Conservation (phyloP, 2,329 filamentous ascomycete genomes). For the Lachnellula occidentalis region DNA sequence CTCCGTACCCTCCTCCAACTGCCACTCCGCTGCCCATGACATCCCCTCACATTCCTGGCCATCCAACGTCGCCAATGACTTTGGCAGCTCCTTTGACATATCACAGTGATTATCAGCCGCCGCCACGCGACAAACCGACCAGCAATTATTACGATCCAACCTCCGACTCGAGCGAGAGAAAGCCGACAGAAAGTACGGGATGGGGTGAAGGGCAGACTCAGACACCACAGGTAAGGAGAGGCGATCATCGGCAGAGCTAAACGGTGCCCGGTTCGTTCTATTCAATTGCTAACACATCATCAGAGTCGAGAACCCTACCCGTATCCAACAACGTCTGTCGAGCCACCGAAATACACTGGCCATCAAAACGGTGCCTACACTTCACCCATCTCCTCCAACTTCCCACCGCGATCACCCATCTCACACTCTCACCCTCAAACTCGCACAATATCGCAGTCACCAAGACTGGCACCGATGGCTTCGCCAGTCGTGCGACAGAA, state of each 20-base stretch:
- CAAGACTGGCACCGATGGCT: slow-evolving; percentile 34
- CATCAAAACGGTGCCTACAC: slow-evolving; percentile 40
- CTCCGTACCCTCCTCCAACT: slow-evolving; percentile 26
- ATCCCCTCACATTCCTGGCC: slow-evolving; percentile 24
- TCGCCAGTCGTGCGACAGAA: slow-evolving; percentile 45
- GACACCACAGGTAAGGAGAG: slow-evolving; percentile 28
- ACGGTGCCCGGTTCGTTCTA: background rate
- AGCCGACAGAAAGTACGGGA: slow-evolving; percentile 31
- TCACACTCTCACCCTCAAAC: slow-evolving; percentile 40
- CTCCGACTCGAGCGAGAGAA: slow-evolving; percentile 38
- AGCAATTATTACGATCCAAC: slow-evolving; percentile 42
- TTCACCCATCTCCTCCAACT: slow-evolving; percentile 42
- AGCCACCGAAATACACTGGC: slow-evolving; percentile 42
- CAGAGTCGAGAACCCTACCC: slow-evolving; percentile 48
- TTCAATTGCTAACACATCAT: slow-evolving; percentile 12
- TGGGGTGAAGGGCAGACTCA: slow-evolving; percentile 26
- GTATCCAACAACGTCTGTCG: slow-evolving; percentile 38
- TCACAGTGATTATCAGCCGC: slow-evolving; percentile 32
- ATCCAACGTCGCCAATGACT: slow-evolving; percentile 24
- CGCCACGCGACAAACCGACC: slow-evolving; percentile 35
- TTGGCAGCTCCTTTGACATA: slow-evolving; percentile 24
- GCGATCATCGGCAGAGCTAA: slow-evolving; percentile 2
- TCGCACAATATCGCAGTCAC: slow-evolving; percentile 27
- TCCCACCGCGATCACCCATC: slow-evolving; percentile 45
- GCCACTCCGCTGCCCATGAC: slow-evolving; percentile 21